Conservation (phyloP, 805 yeast species). For the Cyberlindnera americana region DNA sequence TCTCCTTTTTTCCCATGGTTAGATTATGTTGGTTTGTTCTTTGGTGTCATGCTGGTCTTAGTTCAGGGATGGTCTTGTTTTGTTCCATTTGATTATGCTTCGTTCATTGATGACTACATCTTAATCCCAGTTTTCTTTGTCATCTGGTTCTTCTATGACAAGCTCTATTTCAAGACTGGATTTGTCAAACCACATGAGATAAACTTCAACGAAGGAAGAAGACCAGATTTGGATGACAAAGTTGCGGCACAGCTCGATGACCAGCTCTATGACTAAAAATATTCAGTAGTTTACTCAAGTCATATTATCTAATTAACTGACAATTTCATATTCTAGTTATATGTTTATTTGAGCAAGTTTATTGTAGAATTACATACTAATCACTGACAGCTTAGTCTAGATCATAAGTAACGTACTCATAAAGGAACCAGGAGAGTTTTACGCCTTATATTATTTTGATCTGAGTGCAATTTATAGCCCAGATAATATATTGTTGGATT, state of each 20-base stretch:
- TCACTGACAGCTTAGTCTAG: too few relatives aligned
- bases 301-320: too few relatives aligned
- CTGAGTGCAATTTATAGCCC: too few relatives aligned
- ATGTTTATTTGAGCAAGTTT: too few relatives aligned
- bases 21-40: constrained; percentile 36
- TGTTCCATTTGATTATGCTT: constrained; percentile 45
- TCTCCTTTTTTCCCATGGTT: constrained; percentile 49
- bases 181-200: constrained; percentile 41
- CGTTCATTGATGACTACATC: constrained; percentile 59
- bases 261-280: too few relatives aligned
- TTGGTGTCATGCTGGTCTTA: constrained; percentile 38
- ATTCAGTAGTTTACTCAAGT: too few relatives aligned
- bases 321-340: too few relatives aligned
- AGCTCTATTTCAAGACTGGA: constrained; percentile 37
- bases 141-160: constrained; percentile 36
- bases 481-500: too few relatives aligned
- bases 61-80: constrained; percentile 50
- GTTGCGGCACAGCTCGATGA: constrained; percentile 4
- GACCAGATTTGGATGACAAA: constrained; percentile 34
- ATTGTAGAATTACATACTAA: too few relatives aligned
- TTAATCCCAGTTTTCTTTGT: constrained; percentile 55
- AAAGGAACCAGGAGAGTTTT: too few relatives aligned
- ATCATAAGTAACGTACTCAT: too few relatives aligned
- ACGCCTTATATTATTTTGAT: too few relatives aligned
- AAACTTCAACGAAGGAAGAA: constrained; percentile 47